Base-by-base conservation (phyloP, 2,329 filamentous ascomycete genomes). In the Ophiostoma novo-ulmi region DNA sequence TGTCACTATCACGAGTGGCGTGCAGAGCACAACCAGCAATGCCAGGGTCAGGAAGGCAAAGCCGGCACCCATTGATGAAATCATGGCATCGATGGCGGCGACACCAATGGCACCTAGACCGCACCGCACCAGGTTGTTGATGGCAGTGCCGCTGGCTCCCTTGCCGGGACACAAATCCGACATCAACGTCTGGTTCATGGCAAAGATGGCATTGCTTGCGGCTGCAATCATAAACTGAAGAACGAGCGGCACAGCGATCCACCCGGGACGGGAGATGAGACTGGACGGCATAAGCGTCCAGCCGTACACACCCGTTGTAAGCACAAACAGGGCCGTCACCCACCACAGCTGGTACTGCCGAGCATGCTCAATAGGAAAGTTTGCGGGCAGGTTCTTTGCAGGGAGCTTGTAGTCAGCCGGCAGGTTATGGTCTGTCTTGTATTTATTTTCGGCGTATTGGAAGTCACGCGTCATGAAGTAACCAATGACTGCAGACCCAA, bases 121-220 rank as follows among this genome's bases (percentile, higher is more conserved):
- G 44, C 44, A 48, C 44, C 44, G 44, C 44, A 48, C 44, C 44
- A 48, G 44, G 44, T 48, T 48, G 44, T 48, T 48, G 44, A 48
- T 48, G 44, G 44, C 44, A 7, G 44, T 48, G 44, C 44, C 44
- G 44, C 44, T 48, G 44, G 44, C 44, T 17, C 44, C 44, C 44
- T 48, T 48, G 44, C 44, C 44, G 17, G 44, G 44, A 7, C 44
- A 48, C 44, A 48, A 20, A 20, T 48, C 44, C 44, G 44, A 48
- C 17, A 48, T 48, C 17, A 48, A 20, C 44, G 44, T 48, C 17
- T 48, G 44, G 44, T 48, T 48, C 44, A 48, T 48, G 44, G 44
- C 44, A 8, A 48, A 48, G 44, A 48, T 11, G 44, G 44, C 44
- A 20, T 48, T 48, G 44, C 44, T 48, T 20, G 44, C n/a, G 44